phyloP scores from a whole-genome alignment of 2,329 filamentous ascomycete species.

The Plectosphaerella cucumerina region DNA sequence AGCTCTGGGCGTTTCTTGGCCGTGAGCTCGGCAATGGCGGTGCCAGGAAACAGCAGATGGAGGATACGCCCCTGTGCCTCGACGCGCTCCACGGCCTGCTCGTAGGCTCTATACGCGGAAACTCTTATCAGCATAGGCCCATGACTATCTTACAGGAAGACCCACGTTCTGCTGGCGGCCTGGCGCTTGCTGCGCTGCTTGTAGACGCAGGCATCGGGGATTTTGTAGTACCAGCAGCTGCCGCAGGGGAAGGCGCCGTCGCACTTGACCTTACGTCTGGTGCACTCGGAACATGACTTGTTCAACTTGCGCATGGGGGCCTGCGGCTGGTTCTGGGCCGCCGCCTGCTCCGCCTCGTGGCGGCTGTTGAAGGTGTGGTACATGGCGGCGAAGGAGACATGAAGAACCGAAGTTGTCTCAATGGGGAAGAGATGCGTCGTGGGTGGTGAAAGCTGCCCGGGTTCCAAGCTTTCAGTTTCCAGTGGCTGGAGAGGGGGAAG shows the following conservation, averaged over 20 bases:
- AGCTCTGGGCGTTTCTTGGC: slow-evolving; percentile 17
- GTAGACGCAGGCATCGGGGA: slow-evolving; percentile 20
- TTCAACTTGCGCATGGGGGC: slow-evolving; percentile 12
- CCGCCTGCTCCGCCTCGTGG: not conserved
- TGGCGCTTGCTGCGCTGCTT: slow-evolving; percentile 23
- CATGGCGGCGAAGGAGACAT: slow-evolving; percentile 1
- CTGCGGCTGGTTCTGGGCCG: not conserved
- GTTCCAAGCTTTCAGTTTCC: no score
- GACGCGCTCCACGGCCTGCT: slow-evolving; percentile 18
- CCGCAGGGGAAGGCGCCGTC: slow-evolving; percentile 31
- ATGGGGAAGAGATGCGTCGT: no score
- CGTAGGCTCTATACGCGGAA: slow-evolving; percentile 15
- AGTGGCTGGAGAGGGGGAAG: no score
- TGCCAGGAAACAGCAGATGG: slow-evolving; percentile 16
- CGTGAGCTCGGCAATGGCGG: slow-evolving; percentile 10
- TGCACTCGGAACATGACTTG: slow-evolving; percentile 21
- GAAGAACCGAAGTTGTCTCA: no score
- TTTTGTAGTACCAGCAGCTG: slow-evolving; percentile 31
- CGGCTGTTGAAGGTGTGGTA: slow-evolving; percentile 10
- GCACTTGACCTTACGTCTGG: slow-evolving; percentile 29
- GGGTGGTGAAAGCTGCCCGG: no score
- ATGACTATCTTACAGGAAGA: not conserved
- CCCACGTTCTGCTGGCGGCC: slow-evolving; percentile 22
- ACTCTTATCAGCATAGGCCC: not conserved
- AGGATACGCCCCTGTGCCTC: slow-evolving; percentile 17